Conservation (phyloP, 768 basidiomycete species). For the Collybia sp. region DNA sequence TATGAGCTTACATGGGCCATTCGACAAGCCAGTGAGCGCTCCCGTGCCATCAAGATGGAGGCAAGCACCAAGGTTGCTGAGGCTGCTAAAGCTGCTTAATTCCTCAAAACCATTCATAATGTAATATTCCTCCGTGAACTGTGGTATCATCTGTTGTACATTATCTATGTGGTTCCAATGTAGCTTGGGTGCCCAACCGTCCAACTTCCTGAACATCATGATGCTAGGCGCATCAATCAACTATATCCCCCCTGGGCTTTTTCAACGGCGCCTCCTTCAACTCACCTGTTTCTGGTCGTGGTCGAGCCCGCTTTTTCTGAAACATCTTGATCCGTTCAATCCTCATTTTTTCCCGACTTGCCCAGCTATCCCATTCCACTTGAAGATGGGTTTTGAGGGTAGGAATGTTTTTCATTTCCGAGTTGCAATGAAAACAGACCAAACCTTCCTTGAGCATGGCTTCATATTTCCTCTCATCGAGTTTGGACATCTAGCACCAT, state of each 20-base stretch:
- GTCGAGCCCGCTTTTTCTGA: constrained; percentile 13
- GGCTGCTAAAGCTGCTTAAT: constrained; percentile 15
- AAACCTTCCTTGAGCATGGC: constrained; percentile 63
- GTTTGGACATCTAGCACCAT: constrained; percentile 41
- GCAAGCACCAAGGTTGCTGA: constrained; percentile 19
- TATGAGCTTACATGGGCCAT: constrained; percentile 96
- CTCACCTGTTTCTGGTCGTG: too few species aligned
- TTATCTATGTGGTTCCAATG: background rate
- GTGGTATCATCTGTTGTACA: background rate
- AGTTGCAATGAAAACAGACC: constrained; percentile 65
- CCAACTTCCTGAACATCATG: too few species aligned
- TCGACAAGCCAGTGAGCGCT: constrained; percentile 70
- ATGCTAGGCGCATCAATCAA: too few species aligned
- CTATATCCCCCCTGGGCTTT: too few species aligned
- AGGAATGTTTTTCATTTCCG: constrained; percentile 66
- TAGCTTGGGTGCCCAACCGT: too few species aligned
- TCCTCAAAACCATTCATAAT: background rate
- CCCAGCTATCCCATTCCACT: constrained; percentile 61
- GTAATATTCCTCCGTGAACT: background rate
- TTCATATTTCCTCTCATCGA: constrained; percentile 55
- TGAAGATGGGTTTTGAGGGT: constrained; percentile 70
- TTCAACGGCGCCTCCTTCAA: too few species aligned
- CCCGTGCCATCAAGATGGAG: constrained; percentile 42
- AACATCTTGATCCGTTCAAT: constrained; percentile 36
- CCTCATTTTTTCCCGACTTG: constrained; percentile 34